These are phyloP conservation scores for Trifolium dubium DNA, from an alignment of 306 rosid genomes.

Conservation along the genomic window DNA sequence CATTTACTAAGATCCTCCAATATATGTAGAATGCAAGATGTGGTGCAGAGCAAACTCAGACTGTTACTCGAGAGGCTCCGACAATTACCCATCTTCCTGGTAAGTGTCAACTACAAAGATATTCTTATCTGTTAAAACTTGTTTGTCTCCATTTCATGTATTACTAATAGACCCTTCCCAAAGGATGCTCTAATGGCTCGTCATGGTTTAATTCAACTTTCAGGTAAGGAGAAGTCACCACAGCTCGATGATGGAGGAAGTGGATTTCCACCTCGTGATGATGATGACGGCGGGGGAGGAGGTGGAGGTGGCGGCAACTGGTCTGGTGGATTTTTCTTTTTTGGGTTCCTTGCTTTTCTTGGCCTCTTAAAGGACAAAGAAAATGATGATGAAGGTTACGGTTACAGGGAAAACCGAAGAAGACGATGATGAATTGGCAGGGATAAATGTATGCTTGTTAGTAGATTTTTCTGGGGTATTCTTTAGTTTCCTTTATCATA, in stretches of 20 bases:
- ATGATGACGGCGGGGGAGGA: conserved; percentile 87
- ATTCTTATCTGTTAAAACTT: conserved; percentile 10
- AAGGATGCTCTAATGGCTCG: conserved; percentile 13
- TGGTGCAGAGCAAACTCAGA: conserved; percentile 89
- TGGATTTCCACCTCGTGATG: conserved; percentile 93
- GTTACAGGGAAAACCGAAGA: conserved; percentile 64
- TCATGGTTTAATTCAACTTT: conserved; percentile 38
- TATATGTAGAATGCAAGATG: conserved; percentile 79
- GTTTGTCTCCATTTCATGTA: conserved; percentile 13
- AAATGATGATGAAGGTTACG: conserved; percentile 53
- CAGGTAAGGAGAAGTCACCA: conserved; percentile 96
- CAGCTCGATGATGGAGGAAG: conserved; percentile 78
- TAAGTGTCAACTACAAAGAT: conserved; percentile 41
- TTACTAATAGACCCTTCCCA: conserved; percentile 12
- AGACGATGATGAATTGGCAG: conserved; percentile 51
- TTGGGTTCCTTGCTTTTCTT: conserved; percentile 92
- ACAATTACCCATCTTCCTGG: conserved; percentile 95
- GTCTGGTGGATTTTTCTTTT: conserved; percentile 96
- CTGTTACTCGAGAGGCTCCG: conserved; percentile 84
- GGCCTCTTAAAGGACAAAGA: conserved; percentile 92
- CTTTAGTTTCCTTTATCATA: conserved; percentile 31
- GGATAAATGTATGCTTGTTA: conserved; percentile 17
- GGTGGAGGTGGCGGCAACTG: conserved; percentile 98
- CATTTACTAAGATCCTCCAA: conserved; percentile 17
- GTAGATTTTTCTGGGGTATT: conserved; percentile 38